Percentiles rank a stretch among this genome's conserved stretches.
These are phyloP conservation scores for Silene conica DNA, from an alignment of 148 eudicot genomes.

Conservation along the genomic window DNA sequence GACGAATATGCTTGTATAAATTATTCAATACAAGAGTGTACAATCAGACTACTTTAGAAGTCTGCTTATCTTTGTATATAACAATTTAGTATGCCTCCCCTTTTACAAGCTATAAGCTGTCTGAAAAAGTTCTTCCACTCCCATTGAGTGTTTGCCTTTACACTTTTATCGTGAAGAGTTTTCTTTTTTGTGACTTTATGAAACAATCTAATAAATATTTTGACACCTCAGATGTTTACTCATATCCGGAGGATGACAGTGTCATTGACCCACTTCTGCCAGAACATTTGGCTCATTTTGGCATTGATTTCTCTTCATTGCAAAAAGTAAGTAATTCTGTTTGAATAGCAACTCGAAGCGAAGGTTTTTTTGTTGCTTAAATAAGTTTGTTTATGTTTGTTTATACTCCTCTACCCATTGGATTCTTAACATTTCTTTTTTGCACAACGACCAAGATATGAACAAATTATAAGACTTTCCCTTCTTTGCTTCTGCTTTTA, in stretches of 20 bases:
- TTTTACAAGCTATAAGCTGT: constrained; percentile 3
- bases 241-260: constrained; percentile 94
- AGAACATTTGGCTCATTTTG: constrained; percentile 90
- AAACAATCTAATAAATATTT: constrained; percentile 34
- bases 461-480: too few species aligned
- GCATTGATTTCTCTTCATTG: constrained; percentile 92
- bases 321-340: constrained; percentile 60
- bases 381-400: not conserved
- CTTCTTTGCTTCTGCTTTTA: too few species aligned
- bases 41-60: not conserved
- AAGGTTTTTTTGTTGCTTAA: not conserved
- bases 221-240: constrained; percentile 92
- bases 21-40: not conserved
- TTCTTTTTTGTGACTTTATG: constrained; percentile 10
- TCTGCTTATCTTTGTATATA: not conserved
- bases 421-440: too few species aligned
- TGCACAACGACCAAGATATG: too few species aligned
- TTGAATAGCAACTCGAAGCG: not conserved
- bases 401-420: too few species aligned
- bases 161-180: not conserved
- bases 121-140: not conserved
- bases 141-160: not conserved
- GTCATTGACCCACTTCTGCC: constrained; percentile 80
- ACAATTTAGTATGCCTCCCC: not conserved
- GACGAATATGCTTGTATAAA: not conserved